Evolutionary conservation across 2,329 filamentous ascomycete species (phyloP).

Genomic region (Alternaria tenuissima): DNA sequence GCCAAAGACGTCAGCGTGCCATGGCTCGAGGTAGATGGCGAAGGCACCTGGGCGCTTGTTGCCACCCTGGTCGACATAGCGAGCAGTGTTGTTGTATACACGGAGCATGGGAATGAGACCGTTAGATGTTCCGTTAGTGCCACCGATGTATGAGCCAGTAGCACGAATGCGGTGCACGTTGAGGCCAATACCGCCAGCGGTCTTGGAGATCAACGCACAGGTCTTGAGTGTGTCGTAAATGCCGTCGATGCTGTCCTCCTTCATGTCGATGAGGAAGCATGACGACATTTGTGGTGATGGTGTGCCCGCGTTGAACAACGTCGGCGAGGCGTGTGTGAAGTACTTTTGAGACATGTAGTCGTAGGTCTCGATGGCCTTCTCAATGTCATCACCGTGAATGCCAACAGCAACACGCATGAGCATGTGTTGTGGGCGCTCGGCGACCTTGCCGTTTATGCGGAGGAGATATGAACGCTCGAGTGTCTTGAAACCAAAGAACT

Average conservation of each 20-base stretch:
- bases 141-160: constrained; percentile 96
- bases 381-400: constrained; percentile 93
- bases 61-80: constrained; percentile 98
- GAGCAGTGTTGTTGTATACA: constrained; percentile 98
- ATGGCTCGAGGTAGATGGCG: constrained; percentile 98
- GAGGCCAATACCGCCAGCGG: constrained; percentile 95
- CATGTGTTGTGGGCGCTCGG: constrained; percentile 98
- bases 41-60: constrained; percentile 99
- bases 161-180: constrained; percentile 97
- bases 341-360: constrained; percentile 99
- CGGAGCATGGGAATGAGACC: constrained; percentile 97
- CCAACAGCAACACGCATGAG: constrained; percentile 99
- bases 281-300: constrained; percentile 94
- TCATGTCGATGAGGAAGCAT: constrained; percentile 99
- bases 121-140: constrained; percentile 98
- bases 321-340: constrained; percentile 98
- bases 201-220: constrained; percentile 99
- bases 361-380: constrained; percentile 96
- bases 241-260: constrained; percentile 98
- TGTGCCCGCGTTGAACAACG: constrained; percentile 97
- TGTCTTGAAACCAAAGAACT: constrained; percentile 99
- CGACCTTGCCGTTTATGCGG: constrained; percentile 93
- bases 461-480: constrained; percentile 97
- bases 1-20: constrained; percentile 97
- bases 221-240: constrained; percentile 99